Base-by-base conservation (phyloP, 306 rosid species). In the Malus fusca region DNA sequence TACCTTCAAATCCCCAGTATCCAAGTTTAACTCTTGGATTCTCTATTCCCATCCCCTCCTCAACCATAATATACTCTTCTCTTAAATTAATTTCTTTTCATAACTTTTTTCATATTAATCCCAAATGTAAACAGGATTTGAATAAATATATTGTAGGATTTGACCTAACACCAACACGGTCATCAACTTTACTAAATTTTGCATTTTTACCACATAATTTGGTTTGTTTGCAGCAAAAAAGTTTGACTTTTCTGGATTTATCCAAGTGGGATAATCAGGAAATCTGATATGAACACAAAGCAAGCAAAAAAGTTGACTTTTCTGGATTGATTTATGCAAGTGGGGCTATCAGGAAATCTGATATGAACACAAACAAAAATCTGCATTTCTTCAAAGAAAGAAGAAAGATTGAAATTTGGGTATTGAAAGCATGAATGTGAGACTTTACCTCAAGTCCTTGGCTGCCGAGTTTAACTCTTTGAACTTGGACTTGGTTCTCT, bases 1-100 rank as follows among this genome's bases (percentile, higher is more conserved):
- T 33, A 33, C 37, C 37, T 33, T 33, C 37, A 33, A 33, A 78
- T 72, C 92, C 92, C 69, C 71, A 82, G 22, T 23, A 71, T 72
- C 89, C 93, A 69, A 86, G 86, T 53, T 74, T 78, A 18, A 86
- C 86, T 52, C 81, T 78, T 17, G 84, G 88, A 53, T 84, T 78
- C 15, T 40, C 73, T 1, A 78, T 53, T 19, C 44, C 61, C 25
- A 44, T 46, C 4, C 23, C 52, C 40, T 42, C 52, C 40, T 51
- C 77, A 22, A 78, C 77, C 92, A 88, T 88, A 35, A 14, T 62
- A 17, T 64, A 26, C 6, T 59, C 70, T 11, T 60, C 40, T 43
- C 35, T 40, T 6, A 68, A 23, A 40, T 40, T 44, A 46, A 26
- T 48, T 25, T 48, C 5, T 48, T 40, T 40, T 40, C 10, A 40